Conservation (phyloP, 371 early-diverging fungal species). For the Circinella minor region DNA sequence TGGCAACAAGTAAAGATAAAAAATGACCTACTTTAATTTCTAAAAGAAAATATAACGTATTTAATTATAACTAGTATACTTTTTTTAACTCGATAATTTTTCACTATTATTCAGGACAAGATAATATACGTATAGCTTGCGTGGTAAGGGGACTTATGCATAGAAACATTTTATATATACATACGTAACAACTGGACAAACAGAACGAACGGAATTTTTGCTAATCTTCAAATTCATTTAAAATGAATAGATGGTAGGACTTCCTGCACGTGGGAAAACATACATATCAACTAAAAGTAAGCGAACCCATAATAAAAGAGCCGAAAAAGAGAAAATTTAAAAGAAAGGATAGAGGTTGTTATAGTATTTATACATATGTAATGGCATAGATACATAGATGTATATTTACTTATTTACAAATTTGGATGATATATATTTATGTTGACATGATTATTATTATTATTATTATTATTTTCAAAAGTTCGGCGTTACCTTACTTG, state of each 20-base stretch:
- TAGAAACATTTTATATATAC: not conserved
- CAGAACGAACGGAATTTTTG: not conserved
- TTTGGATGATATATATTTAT: not conserved
- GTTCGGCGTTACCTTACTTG: slow-evolving; percentile 83
- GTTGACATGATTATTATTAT: not conserved
- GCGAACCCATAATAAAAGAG: not conserved
- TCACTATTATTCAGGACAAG: slow-evolving; percentile 13
- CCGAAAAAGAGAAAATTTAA: no score
- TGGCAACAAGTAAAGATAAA: slow-evolving; percentile 3
- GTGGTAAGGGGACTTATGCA: slow-evolving; percentile 29
- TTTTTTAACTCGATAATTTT: no score
- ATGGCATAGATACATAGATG: no score
- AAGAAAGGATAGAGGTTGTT: not conserved
- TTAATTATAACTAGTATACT: no score
- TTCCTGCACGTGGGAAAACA: slow-evolving; percentile 92
- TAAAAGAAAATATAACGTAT: no score
- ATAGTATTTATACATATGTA: no score
- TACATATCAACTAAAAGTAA: slow-evolving; percentile 91
- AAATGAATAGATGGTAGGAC: slow-evolving; percentile 72
- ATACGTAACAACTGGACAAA: not conserved
- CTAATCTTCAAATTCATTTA: not conserved
- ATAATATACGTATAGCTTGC: slow-evolving; percentile 37
- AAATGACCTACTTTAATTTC: no score
- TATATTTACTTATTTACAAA: no score
- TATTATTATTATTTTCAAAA: not conserved